Evolutionary conservation across 2,329 filamentous ascomycete species (phyloP).

Genomic region (Colletotrichum liriopes): DNA sequence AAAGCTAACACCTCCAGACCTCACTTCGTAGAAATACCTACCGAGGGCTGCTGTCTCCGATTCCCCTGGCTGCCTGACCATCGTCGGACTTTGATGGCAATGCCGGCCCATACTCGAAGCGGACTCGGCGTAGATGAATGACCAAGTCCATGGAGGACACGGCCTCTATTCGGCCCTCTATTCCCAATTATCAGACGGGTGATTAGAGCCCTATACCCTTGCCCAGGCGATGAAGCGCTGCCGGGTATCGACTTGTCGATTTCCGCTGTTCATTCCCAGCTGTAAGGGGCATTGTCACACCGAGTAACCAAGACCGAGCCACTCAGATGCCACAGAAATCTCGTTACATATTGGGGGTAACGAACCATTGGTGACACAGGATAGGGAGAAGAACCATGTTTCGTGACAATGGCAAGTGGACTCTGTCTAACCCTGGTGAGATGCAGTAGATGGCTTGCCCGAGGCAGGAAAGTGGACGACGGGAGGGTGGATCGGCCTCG

Average conservation of each 20-base stretch:
- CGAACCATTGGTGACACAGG: slow-evolving; percentile 16
- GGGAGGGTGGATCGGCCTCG: slow-evolving; percentile 7
- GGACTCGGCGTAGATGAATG: background rate
- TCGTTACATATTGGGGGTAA: slow-evolving; percentile 23
- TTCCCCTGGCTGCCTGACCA: background rate
- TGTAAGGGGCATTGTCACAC: slow-evolving; percentile 6
- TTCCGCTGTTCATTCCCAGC: slow-evolving; percentile 20
- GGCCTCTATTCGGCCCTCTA: background rate
- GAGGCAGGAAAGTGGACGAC: background rate
- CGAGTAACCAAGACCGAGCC: slow-evolving; percentile 7
- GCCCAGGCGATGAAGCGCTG: background rate
- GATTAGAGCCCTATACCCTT: background rate
- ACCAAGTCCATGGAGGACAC: background rate
- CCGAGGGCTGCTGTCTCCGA: background rate
- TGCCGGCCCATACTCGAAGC: background rate
- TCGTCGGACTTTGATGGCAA: background rate
- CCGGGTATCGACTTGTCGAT: background rate
- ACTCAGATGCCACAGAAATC: background rate
- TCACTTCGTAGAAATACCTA: background rate
- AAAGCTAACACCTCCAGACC: background rate
- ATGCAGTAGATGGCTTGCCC: background rate
- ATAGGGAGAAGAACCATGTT: background rate
- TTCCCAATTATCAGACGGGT: background rate
- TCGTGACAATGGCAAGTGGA: background rate
- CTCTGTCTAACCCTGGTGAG: background rate